These are phyloP conservation scores for Lathyrus sativus DNA, from an alignment of 306 rosid species.

Conservation along the genomic window DNA sequence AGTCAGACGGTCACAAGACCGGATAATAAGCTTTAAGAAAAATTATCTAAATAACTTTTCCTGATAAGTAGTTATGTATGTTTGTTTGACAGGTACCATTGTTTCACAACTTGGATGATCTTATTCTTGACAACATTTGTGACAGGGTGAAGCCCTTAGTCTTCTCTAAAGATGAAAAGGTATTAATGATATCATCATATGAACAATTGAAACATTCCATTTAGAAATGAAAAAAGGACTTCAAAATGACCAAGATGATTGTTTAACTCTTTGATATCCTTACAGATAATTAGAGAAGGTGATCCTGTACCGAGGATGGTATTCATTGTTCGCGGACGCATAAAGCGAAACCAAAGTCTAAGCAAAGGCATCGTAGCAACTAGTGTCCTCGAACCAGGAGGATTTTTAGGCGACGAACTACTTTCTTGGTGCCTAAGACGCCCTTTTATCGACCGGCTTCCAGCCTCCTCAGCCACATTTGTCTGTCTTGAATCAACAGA, in stretches of 20 bases:
- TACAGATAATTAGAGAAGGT: constrained; percentile 93
- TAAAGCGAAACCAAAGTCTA: constrained; percentile 70
- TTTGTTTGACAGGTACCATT: constrained; percentile 72
- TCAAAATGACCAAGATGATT: neutral
- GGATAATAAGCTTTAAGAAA: no score
- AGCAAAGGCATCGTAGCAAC: constrained; percentile 94
- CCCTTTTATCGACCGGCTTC: constrained; percentile 80
- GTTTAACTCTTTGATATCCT: neutral
- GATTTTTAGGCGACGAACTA: constrained; percentile 87
- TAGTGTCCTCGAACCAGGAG: constrained; percentile 81
- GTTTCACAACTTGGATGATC: constrained; percentile 86
- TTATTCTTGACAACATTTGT: constrained; percentile 95
- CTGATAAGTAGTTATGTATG: neutral
- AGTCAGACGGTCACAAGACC: no score
- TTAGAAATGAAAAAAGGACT: neutral
- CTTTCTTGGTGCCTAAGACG: constrained; percentile 94
- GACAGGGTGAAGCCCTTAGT: constrained; percentile 86
- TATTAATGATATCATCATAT: constrained; percentile 26
- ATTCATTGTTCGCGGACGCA: constrained; percentile 79
- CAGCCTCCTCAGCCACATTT: constrained; percentile 89
- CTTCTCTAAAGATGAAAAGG: constrained; percentile 95
- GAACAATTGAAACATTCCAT: neutral
- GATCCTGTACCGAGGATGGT: constrained; percentile 91
- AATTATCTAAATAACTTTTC: no score
- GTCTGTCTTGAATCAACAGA: constrained; percentile 73